phyloP scores from a whole-genome alignment of 73 alveolate genomes.

The Tetrahymena elliotti region DNA sequence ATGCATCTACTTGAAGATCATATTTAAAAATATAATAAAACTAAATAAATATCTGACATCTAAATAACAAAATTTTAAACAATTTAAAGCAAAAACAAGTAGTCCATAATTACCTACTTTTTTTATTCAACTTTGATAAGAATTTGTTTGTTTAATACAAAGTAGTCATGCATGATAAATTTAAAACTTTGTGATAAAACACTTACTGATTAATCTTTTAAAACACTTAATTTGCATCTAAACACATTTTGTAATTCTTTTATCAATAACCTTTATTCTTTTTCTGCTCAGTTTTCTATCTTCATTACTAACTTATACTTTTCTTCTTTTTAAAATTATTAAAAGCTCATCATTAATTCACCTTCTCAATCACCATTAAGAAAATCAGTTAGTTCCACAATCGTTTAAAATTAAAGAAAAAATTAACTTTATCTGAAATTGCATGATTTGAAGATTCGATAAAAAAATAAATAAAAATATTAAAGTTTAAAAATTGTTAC shows the following conservation, averaged over 20 bases:
- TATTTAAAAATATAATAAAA: too few species aligned
- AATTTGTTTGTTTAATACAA: too few species aligned
- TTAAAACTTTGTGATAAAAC: not conserved
- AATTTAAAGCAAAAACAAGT: not conserved
- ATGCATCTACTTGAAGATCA: not conserved
- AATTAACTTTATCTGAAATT: not conserved
- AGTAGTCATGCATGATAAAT: not conserved
- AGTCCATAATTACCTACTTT: too few species aligned
- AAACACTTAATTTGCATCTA: not conserved
- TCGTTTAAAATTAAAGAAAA: not conserved
- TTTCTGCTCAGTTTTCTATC: not conserved
- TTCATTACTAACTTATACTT: not conserved
- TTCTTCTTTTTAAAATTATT: too few species aligned
- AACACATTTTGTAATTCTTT: not conserved
- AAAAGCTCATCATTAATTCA: not conserved
- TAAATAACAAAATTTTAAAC: not conserved
- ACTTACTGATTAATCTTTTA: not conserved
- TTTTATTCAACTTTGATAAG: too few species aligned
- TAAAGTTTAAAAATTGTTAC: not conserved
- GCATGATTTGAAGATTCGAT: not conserved
- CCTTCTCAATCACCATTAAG: not conserved
- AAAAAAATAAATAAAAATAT: too few species aligned
- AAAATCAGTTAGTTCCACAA: not conserved
- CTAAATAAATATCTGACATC: too few species aligned
- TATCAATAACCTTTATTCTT: not conserved